phyloP scores from a whole-genome alignment of 2,329 filamentous ascomycete genomes.

The Alternaria longipes region DNA sequence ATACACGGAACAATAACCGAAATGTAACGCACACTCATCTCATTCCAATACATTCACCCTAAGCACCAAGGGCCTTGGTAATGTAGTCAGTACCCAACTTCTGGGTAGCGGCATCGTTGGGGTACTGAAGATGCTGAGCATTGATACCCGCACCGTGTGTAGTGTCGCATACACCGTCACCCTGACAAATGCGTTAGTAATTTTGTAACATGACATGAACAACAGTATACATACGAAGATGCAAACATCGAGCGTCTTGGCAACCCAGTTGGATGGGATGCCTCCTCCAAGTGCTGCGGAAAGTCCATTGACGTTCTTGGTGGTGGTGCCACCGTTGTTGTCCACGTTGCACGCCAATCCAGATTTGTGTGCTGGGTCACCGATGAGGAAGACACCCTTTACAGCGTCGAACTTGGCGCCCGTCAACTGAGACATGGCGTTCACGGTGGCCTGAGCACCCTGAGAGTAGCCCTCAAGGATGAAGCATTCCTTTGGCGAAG shows the following conservation, averaged over 20 bases:
- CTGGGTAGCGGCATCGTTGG: constrained; percentile 37
- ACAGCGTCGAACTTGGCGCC: constrained; percentile 47
- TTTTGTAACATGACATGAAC: neutral
- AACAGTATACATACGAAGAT: constrained; percentile 34
- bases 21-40: neutral
- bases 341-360: constrained; percentile 50
- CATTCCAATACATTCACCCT: neutral
- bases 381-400: constrained; percentile 51
- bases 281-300: constrained; percentile 1
- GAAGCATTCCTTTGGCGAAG: constrained; percentile 45
- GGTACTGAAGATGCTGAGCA: constrained; percentile 41
- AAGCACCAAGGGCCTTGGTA: neutral
- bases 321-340: constrained; percentile 25
- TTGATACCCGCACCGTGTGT: constrained; percentile 45
- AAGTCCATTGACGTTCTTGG: constrained; percentile 42
- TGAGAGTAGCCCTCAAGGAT: constrained; percentile 52
- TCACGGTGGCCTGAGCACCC: constrained; percentile 49
- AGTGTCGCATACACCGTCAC: constrained; percentile 51
- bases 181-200: constrained; percentile 24
- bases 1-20: constrained; percentile 10
- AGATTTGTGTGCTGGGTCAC: constrained; percentile 44
- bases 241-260: constrained; percentile 52
- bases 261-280: constrained; percentile 45
- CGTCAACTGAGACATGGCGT: constrained; percentile 45
- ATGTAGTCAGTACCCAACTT: constrained; percentile 25